These are phyloP conservation scores for Eutrema yunnanense DNA, from an alignment of 345 rosid species.

Conservation along the genomic window DNA sequence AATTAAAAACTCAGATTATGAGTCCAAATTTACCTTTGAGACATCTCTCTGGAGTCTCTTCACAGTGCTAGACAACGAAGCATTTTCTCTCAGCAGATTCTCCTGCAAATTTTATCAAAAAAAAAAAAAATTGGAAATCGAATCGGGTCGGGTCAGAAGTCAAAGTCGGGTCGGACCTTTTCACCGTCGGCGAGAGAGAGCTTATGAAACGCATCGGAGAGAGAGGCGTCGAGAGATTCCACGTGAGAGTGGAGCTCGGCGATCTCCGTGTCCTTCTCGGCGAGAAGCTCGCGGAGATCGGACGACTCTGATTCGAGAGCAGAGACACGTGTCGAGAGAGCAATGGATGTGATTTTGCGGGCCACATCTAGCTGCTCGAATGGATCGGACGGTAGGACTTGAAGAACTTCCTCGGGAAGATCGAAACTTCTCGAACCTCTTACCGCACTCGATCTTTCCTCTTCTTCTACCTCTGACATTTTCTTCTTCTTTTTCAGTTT, in stretches of 20 bases:
- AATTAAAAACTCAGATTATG: not conserved
- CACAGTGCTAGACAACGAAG: slow-evolving; percentile 52
- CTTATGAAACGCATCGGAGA: slow-evolving; percentile 51
- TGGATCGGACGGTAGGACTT: slow-evolving; percentile 81
- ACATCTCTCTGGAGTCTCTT: slow-evolving; percentile 95
- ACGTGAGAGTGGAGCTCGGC: slow-evolving; percentile 57
- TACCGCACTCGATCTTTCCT: slow-evolving; percentile 4
- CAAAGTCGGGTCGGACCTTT: slow-evolving; percentile 41
- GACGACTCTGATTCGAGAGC: slow-evolving; percentile 75
- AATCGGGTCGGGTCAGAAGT: not conserved
- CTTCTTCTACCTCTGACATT: slow-evolving; percentile 19
- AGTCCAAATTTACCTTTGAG: slow-evolving; percentile 47
- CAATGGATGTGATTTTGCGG: slow-evolving; percentile 93
- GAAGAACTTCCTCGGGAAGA: slow-evolving; percentile 70
- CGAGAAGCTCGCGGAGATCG: slow-evolving; percentile 43
- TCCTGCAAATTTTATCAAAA: slow-evolving; percentile 39
- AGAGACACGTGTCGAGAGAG: slow-evolving; percentile 82
- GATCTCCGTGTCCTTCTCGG: slow-evolving; percentile 61
- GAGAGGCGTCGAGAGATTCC: slow-evolving; percentile 64
- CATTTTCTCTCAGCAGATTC: slow-evolving; percentile 61
- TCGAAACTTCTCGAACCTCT: slow-evolving; percentile 46
- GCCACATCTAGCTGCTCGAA: slow-evolving; percentile 95
- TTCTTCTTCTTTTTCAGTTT: not conserved
- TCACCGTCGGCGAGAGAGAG: slow-evolving; percentile 54
- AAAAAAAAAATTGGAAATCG: not conserved